Conservation (phyloP, 2,329 filamentous ascomycete species). For the Penicillium sp. region DNA sequence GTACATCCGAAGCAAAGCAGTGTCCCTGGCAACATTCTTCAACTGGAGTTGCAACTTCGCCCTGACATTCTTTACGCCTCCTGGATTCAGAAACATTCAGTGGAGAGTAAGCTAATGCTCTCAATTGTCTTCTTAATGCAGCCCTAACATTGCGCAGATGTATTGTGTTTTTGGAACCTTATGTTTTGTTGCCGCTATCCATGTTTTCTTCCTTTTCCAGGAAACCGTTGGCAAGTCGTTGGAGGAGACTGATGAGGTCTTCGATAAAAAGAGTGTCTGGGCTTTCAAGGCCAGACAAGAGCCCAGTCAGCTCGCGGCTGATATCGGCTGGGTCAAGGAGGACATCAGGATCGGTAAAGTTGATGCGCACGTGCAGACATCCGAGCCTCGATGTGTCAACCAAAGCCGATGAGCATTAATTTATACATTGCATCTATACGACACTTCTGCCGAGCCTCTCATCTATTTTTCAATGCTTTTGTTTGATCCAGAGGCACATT, state of each 20-base stretch:
- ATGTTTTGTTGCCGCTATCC: slow-evolving; percentile 20
- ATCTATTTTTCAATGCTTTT: no score
- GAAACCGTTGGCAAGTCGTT: slow-evolving; percentile 32
- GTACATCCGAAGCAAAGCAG: slow-evolving; percentile 38
- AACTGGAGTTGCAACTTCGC: slow-evolving; percentile 40
- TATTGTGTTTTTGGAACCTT: slow-evolving; percentile 27
- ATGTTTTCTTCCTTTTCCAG: slow-evolving; percentile 28
- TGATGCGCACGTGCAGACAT: background rate
- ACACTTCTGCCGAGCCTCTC: no score
- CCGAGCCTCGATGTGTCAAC: background rate
- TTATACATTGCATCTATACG: no score
- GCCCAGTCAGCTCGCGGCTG: slow-evolving; percentile 9
- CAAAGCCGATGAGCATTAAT: no score
- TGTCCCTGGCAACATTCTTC: slow-evolving; percentile 35
- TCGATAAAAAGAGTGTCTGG: slow-evolving; percentile 19
- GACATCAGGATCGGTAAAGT: slow-evolving; percentile 8
- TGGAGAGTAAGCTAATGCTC: slow-evolving; percentile 20
- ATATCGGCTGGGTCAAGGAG: slow-evolving; percentile 15
- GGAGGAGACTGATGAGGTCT: slow-evolving; percentile 32
- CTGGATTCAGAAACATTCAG: slow-evolving; percentile 28
- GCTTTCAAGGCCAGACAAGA: slow-evolving; percentile 10
- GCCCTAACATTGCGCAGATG: slow-evolving; percentile 2
- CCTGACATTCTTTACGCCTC: slow-evolving; percentile 30
- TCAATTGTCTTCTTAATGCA: no score
- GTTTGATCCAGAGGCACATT: no score